Evolutionary conservation across 768 basidiomycete species (phyloP), one percentile per base, ranked within the genome.

Genomic region (Pleurotus salmoneostramineus): DNA sequence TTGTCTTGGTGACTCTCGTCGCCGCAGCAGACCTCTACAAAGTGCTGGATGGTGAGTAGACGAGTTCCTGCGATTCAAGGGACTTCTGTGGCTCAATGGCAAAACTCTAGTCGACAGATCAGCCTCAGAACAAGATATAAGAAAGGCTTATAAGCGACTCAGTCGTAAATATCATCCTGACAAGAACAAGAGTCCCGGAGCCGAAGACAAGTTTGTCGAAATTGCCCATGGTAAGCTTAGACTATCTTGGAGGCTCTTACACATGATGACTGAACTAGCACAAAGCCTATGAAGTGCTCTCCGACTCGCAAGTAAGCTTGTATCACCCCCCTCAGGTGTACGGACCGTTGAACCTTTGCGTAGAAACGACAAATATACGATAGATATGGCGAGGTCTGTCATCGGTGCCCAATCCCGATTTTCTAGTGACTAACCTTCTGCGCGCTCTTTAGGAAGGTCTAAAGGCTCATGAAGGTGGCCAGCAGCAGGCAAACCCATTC

Each of bases 291-390:
- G 95, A 98, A 71, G 83, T 96, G n/a, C 79, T 99, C 32, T 95
- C 94, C 5, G 94, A 98, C 68, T 55, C 82, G 1, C 84, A 84
- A 62, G 93, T 94, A 62, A 64, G 85, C 64, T 31, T 1, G 52
- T 40, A 15, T 10, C 35, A 42, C 7, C 37, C n/a, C n/a, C 34
- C n/a, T 31, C 21, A 27, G 21, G 45, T 31, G 46, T 48, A 42
- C 42, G 21, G 33, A 40, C 32, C 17, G 34, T 33, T 62, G 59
- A 56, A 60, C 37, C 21, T n/a, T 49, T 12, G 12, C 59, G 3
- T 68, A 95, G 90, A 96, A 94, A 88, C 87, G 91, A 33, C 81
- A 84, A 75, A 91, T 96, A 61, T 99, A 98, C 71, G 97, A 98
- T 71, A 82, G 88, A 58, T 88, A 95, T 74, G 96, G 96, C 60